A percentile compares a stretch with the other conserved stretches of the same genome.
phyloP scores from a whole-genome alignment of 768 basidiomycete genomes.

The Neoboletus magnificus region DNA sequence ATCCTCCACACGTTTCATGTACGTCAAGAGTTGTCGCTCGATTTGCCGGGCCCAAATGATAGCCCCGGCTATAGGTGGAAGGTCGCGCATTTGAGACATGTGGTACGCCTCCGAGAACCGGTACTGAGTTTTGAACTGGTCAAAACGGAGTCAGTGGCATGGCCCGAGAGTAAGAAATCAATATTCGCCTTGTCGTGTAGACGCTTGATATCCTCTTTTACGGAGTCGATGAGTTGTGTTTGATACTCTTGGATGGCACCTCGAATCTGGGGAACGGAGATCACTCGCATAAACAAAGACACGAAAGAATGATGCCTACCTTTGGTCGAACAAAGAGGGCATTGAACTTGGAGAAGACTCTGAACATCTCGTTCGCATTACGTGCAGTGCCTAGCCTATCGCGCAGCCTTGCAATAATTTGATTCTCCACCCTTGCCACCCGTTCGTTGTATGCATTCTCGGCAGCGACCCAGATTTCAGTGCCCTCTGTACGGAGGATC shows the following conservation, averaged over 20 bases:
- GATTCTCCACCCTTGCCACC: conserved; percentile 95
- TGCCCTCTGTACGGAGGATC: conserved; percentile 65
- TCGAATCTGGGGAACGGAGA: conserved; percentile 58
- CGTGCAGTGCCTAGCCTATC: conserved; percentile 92
- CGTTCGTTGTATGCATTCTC: conserved; percentile 98
- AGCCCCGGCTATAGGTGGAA: conserved; percentile 96
- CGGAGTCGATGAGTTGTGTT: conserved; percentile 96
- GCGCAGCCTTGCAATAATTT: conserved; percentile 90
- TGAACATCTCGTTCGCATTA: conserved; percentile 99
- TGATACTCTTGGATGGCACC: conserved; percentile 99
- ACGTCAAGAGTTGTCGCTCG: conserved; percentile 89
- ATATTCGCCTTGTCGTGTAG: conserved; percentile 80
- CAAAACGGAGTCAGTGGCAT: background rate
- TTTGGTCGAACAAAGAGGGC: conserved; percentile 94
- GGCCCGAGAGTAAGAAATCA: background rate
- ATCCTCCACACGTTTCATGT: conserved; percentile 99
- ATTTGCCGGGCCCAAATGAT: conserved; percentile 99
- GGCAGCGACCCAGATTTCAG: conserved; percentile 95
- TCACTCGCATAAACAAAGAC: background rate
- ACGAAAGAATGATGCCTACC: conserved; percentile 41
- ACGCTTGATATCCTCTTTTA: conserved; percentile 96
- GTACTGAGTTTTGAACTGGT: conserved; percentile 92
- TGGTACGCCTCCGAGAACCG: conserved; percentile 94
- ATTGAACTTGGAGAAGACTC: conserved; percentile 98
- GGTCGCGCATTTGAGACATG: conserved; percentile 98